Evolutionary conservation across 2,329 filamentous ascomycete species (phyloP).

Genomic region (Colletotrichum australisinense): DNA sequence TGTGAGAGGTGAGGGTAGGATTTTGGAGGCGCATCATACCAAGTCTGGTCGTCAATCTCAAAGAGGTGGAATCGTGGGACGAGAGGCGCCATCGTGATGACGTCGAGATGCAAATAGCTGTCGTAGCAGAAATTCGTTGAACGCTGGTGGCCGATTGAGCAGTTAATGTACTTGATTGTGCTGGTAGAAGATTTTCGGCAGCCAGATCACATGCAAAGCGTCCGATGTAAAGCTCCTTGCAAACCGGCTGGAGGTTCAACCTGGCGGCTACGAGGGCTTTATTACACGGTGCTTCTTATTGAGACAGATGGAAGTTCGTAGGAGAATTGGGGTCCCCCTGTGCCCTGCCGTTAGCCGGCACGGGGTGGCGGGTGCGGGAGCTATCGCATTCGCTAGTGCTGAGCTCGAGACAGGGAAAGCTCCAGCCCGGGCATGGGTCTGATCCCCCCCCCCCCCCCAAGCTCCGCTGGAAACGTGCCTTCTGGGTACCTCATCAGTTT

Average conservation of each 20-base stretch:
- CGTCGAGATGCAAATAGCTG: neutral
- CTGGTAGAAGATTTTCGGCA: neutral
- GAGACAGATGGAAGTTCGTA: neutral
- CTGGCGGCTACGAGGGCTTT: neutral
- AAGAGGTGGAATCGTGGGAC: constrained; percentile 72
- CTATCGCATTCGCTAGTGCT: neutral
- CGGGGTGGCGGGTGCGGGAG: constrained; percentile 8
- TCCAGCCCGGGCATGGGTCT: constrained; percentile 2
- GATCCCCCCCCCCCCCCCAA: neutral
- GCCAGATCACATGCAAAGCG: neutral
- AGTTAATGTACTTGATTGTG: neutral
- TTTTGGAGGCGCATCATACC: constrained; percentile 56
- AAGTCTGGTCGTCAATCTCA: constrained; percentile 75
- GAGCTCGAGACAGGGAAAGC: constrained; percentile 18
- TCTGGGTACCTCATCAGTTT: no score
- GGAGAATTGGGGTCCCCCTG: neutral
- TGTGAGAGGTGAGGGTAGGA: neutral
- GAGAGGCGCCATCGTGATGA: constrained; percentile 56
- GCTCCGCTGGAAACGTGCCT: neutral
- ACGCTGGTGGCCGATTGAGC: neutral
- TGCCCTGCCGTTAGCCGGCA: neutral
- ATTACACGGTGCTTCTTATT: constrained; percentile 1
- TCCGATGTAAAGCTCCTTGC: neutral
- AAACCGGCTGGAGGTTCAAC: neutral
- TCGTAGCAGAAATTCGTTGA: neutral